Evolutionary conservation across 176 grass and related monocot genomes (phyloP).

Genomic region (Hyparrhenia diplandra): DNA sequence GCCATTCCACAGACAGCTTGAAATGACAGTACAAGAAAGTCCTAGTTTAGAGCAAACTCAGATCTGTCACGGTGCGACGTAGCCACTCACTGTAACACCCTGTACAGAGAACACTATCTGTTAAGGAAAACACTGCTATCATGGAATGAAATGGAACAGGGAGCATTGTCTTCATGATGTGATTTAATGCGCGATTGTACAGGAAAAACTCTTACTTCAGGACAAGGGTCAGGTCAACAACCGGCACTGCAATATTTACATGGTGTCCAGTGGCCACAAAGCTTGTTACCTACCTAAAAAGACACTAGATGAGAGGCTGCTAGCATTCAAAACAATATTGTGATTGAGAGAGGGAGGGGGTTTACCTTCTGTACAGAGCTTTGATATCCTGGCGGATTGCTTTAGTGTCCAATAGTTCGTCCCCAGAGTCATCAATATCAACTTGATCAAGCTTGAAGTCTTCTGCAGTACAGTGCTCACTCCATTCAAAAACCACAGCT

Average conservation of each 20-base stretch:
- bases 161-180: background rate
- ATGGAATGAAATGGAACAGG: background rate
- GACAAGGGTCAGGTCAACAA: background rate
- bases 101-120: background rate
- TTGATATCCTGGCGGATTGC: conserved; percentile 66
- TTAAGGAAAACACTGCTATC: background rate
- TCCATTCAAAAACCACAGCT: conserved; percentile 96
- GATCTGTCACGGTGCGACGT: background rate
- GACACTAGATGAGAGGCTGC: background rate
- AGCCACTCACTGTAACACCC: conserved; percentile 34
- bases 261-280: background rate
- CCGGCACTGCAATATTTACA: conserved; percentile 33
- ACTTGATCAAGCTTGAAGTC: conserved; percentile 70
- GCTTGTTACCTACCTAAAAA: conserved; percentile 23
- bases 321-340: background rate
- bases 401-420: conserved; percentile 62
- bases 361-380: conserved; percentile 75
- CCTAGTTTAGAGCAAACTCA: background rate
- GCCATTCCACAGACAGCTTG: background rate
- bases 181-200: background rate
- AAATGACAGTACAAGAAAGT: background rate
- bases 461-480: conserved; percentile 48
- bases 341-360: background rate
- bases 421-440: conserved; percentile 46
- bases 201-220: conserved; percentile 10